Percentiles rank a stretch among this genome's conserved stretches.
phyloP scores from a whole-genome alignment of 345 rosid species.

The Jatropha curcas region DNA sequence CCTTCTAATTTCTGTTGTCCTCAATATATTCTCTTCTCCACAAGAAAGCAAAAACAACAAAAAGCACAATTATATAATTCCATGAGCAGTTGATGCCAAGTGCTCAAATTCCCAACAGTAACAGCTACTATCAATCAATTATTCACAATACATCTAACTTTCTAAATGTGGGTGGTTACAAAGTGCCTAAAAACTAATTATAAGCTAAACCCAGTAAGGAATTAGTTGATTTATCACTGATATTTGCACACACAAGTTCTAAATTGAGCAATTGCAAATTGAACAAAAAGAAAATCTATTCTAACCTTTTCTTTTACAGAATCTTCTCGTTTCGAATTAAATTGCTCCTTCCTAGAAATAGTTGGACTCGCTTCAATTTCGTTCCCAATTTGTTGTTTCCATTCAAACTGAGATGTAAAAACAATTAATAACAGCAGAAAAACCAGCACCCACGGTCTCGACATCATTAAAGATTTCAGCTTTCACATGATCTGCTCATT shows the following conservation, averaged over 20 bases:
- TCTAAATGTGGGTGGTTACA: neutral
- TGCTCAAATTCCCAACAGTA: neutral
- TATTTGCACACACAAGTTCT: neutral
- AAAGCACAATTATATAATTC: no score
- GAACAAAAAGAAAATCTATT: no score
- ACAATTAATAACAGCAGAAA: constrained; percentile 59
- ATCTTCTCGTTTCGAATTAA: constrained; percentile 44
- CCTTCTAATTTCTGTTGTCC: no score
- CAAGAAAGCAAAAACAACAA: no score
- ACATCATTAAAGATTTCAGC: constrained; percentile 35
- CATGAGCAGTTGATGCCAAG: no score
- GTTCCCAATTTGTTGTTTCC: constrained; percentile 67
- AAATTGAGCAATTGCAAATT: neutral
- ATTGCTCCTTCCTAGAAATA: constrained; percentile 39
- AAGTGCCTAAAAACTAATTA: neutral
- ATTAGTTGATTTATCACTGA: neutral
- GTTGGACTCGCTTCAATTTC: constrained; percentile 49
- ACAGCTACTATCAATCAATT: neutral
- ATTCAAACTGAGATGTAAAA: constrained; percentile 69
- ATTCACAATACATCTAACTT: neutral
- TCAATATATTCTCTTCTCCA: no score
- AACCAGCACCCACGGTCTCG: constrained; percentile 70
- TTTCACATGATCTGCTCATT: neutral
- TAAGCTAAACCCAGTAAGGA: neutral
- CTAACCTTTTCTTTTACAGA: constrained; percentile 67